Base-by-base conservation (phyloP, 2,329 filamentous ascomycete species). In the Orbilia javanica region DNA sequence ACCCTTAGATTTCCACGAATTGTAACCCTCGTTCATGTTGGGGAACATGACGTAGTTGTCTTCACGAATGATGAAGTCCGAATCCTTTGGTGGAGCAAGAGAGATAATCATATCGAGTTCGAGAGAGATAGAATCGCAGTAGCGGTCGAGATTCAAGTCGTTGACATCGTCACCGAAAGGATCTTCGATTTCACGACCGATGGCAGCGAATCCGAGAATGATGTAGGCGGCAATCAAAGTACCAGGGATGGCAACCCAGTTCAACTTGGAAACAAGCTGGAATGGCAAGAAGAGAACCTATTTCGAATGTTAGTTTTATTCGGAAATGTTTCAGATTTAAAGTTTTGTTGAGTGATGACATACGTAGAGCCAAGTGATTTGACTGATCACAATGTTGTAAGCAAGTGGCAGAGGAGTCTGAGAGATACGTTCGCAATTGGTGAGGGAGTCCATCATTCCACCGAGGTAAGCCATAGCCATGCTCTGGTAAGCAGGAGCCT, bases 291-390 rank as follows among this genome's bases (percentile, higher is more conserved):
- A 87, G 81, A 76, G 52, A 39, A 72, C 75, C 73, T 77, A 25
- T 50, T 63, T 64, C 29, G 42, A 44, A 48, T 46, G 42, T 64
- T 31, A 64, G 25, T 48, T 31, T 15, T 7, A n/a, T n/a, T 8
- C 15, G 25, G 31, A 63, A 20, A 34, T 27, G 29, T 55, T 34
- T 57, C 60, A 50, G 0, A 25, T 63, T 42, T 64, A 34, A 20
- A 10, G 13, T 25, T 42, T 22, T 46, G 53, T 46, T 15, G 36
- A 13, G 48, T 27, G 34, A 42, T 4, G 15, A 71, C 73, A 60
- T 77, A 96, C 90, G 84, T 96, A 96, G 64, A 94, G 88, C 89
- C 92, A 94, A 34, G 93, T 93, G 82, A 96, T 95, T 83, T 96
- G 93, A 20, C 90, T 90, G 83, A 96, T 94, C 81, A 92, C 89